phyloP scores from a whole-genome alignment of 2,329 filamentous ascomycete genomes.

The Microdochium bolleyi region DNA sequence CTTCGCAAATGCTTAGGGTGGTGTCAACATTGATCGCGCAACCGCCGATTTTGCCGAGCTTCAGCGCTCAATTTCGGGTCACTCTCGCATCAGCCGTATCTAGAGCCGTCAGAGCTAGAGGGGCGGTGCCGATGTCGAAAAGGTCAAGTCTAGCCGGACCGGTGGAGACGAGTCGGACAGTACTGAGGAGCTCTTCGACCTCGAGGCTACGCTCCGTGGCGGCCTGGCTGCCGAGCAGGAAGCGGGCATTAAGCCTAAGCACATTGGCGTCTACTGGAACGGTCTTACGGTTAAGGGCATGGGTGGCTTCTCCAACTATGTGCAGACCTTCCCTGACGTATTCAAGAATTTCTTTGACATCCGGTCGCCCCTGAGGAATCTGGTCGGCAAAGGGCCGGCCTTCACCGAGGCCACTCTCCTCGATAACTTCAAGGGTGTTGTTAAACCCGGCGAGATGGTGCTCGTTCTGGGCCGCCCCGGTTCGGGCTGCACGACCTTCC shows the following conservation, averaged over 20 bases:
- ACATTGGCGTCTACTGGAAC: constrained; percentile 75
- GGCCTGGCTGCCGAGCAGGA: constrained; percentile 63
- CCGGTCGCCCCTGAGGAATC: constrained; percentile 52
- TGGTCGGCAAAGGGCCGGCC: constrained; percentile 58
- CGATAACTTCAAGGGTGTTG: constrained; percentile 61
- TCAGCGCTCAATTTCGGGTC: constrained; percentile 49
- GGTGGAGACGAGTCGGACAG: constrained; percentile 32
- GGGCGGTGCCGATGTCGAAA: constrained; percentile 44
- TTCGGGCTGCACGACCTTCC: constrained; percentile 61
- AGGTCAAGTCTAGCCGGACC: constrained; percentile 29
- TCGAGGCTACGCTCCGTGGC: constrained; percentile 67
- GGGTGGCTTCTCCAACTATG: constrained; percentile 66
- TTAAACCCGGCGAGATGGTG: constrained; percentile 81
- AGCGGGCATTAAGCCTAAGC: constrained; percentile 74
- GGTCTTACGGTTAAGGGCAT: constrained; percentile 67
- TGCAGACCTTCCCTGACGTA: constrained; percentile 69
- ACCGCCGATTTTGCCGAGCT: constrained; percentile 65
- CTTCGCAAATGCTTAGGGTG: constrained; percentile 29
- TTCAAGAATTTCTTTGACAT: constrained; percentile 72
- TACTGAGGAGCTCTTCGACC: constrained; percentile 58
- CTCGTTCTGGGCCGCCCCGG: constrained; percentile 74
- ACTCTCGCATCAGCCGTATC: constrained; percentile 43
- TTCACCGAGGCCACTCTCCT: constrained; percentile 67
- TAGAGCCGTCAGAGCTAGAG: constrained; percentile 21
- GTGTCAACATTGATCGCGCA: constrained; percentile 59